These are phyloP conservation scores for Neurospora discreta DNA, from an alignment of 495 filamentous ascomycete genomes.

Conservation along the genomic window DNA sequence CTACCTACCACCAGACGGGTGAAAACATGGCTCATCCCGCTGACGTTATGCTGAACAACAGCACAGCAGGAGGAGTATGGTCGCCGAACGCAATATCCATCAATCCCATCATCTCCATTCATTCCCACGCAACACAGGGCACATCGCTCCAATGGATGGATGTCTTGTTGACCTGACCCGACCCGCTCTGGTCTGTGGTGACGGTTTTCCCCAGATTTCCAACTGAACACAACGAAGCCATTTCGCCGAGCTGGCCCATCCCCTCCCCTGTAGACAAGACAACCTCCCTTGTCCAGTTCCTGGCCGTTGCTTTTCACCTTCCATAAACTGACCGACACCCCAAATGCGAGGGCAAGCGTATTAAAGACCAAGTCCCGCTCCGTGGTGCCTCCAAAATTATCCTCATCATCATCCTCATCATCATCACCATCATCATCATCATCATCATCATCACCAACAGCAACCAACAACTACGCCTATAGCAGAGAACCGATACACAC, in stretches of 20 bases:
- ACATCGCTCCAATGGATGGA: too few species aligned
- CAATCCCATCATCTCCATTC: not conserved
- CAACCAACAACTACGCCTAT: too few species aligned
- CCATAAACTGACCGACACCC: not conserved
- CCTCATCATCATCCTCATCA: not conserved
- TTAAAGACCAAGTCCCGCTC: not conserved
- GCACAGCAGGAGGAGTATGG: not conserved
- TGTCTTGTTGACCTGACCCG: not conserved
- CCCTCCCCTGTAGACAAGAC: not conserved
- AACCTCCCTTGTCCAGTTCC: not conserved
- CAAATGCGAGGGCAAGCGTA: not conserved
- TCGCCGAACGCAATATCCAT: not conserved
- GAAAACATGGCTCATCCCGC: not conserved
- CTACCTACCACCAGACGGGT: too few species aligned
- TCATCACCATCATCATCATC: not conserved
- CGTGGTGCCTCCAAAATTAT: not conserved
- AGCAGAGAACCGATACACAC: not conserved
- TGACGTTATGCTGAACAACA: not conserved
- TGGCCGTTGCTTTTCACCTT: not conserved
- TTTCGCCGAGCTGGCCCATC: not conserved
- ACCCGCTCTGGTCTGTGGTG: too few species aligned
- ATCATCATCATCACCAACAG: too few species aligned
- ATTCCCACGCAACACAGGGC: too few species aligned
- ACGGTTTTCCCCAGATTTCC: not conserved
- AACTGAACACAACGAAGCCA: not conserved